These are phyloP conservation scores for Amaranthus palmeri DNA, from an alignment of 148 eudicot species.

Conservation along the genomic window DNA sequence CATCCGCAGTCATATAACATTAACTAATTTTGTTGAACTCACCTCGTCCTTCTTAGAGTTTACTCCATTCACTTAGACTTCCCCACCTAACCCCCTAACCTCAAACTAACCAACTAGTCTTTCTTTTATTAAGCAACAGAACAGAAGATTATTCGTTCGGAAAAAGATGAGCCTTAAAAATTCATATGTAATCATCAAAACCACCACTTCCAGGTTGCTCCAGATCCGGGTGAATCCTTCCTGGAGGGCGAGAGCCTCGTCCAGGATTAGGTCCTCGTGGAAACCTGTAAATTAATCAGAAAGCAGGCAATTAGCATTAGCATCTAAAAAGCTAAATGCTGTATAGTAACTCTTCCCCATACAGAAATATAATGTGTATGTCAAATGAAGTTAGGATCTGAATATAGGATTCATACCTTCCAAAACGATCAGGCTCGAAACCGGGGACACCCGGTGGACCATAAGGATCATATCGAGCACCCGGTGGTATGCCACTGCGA, in stretches of 20 bases:
- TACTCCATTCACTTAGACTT: no score
- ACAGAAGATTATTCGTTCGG: not conserved
- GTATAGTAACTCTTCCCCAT: not conserved
- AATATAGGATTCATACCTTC: constrained; percentile 40
- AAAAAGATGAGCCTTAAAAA: no score
- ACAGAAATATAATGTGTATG: no score
- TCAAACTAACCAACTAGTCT: not conserved
- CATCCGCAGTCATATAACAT: not conserved
- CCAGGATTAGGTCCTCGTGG: constrained; percentile 41
- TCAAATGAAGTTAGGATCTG: no score
- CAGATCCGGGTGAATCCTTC: constrained; percentile 74
- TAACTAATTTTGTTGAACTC: not conserved
- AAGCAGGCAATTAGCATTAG: not conserved
- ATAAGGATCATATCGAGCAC: constrained; percentile 91
- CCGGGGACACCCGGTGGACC: constrained; percentile 94
- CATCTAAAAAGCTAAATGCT: not conserved
- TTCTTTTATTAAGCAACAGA: not conserved
- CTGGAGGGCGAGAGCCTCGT: constrained; percentile 25
- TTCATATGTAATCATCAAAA: constrained; percentile 59
- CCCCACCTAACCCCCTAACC: not conserved
- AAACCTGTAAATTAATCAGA: constrained; percentile 28
- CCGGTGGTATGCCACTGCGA: constrained; percentile 73
- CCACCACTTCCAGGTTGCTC: constrained; percentile 62
- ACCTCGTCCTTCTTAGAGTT: no score
- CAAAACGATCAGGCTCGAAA: constrained; percentile 68